Conservation (phyloP, 148 eudicot genomes). For the Mesembryanthemum crystallinum region DNA sequence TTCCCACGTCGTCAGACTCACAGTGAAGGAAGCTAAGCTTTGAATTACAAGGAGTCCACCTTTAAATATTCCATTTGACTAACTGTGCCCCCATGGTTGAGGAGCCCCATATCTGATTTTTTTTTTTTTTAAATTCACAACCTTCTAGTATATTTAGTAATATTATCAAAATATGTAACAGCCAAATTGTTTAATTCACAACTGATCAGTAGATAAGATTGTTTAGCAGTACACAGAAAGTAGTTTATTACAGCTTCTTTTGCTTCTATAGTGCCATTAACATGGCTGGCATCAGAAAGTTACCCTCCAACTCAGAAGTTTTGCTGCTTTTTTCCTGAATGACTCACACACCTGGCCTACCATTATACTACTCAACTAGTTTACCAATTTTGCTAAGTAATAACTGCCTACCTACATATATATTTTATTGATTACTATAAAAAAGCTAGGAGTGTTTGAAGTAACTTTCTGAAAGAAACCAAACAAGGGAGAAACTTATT, state of each 20-base stretch:
- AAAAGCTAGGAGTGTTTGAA: not conserved
- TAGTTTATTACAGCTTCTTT: too few species aligned
- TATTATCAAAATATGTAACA: not conserved
- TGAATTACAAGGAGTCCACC: not conserved
- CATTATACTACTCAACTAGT: not conserved
- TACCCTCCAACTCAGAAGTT: constrained; percentile 16
- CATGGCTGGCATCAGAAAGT: constrained; percentile 11
- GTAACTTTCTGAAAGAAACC: not conserved
- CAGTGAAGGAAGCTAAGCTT: too few species aligned
- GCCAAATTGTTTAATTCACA: not conserved
- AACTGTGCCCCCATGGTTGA: not conserved
- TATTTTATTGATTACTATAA: not conserved
- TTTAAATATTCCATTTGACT: not conserved
- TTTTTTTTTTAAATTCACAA: too few species aligned
- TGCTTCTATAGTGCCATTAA: not conserved
- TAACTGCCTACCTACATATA: too few species aligned
- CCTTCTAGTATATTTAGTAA: too few species aligned
- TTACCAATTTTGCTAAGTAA: not conserved
- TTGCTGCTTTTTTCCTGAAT: not conserved
- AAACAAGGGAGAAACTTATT: constrained; percentile 11
- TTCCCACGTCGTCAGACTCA: too few species aligned
- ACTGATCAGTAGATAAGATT: not conserved
- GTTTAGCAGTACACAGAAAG: not conserved
- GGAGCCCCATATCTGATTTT: too few species aligned
- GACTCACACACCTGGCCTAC: not conserved